Base-by-base conservation (phyloP, 176 grass and related monocot species). In the Saccharum officinarum region DNA sequence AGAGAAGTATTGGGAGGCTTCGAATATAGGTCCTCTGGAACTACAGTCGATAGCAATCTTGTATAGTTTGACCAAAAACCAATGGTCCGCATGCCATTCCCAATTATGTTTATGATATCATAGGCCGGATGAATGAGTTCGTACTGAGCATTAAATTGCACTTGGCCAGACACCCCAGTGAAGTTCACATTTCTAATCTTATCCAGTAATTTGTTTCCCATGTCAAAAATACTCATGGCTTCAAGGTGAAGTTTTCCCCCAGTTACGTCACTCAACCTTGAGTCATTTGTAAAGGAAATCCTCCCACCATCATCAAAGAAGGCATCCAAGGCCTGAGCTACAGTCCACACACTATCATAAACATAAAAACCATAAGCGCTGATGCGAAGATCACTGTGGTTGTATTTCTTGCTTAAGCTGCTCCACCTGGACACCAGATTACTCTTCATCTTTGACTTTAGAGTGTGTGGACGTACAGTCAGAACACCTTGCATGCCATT, bases 41-140 rank as follows among this genome's bases (percentile, higher is more conserved):
- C 87, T 39, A 89, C 34, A 23, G 87, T 87, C 0, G 96, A 90
- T 22, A 98, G 55, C 42, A 86, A 46, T 11, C 88, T 82, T 59
- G 96, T 94, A 94, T 90, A 94, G 69, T 98, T 98, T 45, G 96
- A 95, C 96, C 96, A 98, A 85, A 81, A 98, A 82, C 96, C 96
- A 60, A 98, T 73, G 8, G 73, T 95, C 4, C 89, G 90, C 66
- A 83, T 80, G 22, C 96, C 96, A 46, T 87, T 98, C 75, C 96
- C 96, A 25, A 92, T 84, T 16, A 98, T 50, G 33, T 87, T 98
- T 83, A 95, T 92, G 80, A 98, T 83, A 74, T 98, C 96, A 90
- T 95, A 98, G 9, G 96, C 81, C 60, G 96, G 93, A 84, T 11
- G 91, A 89, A 95, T 71, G 70, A 98, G 86, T 9, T 94, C 83